Base-by-base conservation (phyloP, 2,329 filamentous ascomycete genomes). In the Ceratocystis cacaofunesta region DNA sequence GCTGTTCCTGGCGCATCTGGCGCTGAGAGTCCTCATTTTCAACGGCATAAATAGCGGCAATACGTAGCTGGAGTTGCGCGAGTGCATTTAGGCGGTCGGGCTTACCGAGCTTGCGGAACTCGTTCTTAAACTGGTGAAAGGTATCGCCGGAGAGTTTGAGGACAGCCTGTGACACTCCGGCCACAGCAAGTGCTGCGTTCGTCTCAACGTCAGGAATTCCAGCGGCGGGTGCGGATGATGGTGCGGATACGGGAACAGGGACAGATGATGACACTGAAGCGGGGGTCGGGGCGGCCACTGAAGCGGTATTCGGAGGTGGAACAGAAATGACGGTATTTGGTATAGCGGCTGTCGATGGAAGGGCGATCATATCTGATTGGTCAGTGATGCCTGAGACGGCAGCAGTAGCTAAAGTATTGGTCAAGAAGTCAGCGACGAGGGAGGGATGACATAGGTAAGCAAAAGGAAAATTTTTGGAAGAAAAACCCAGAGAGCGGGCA, bases 1-100 rank as follows among this genome's bases (percentile, higher is more conserved):
- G 74, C 3, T 73, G 72, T 7, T 76, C 75, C 61, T 74, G 73
- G 19, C 76, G 72, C 63, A 72, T 71, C 62, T 76, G 74, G 10
- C 76, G 73, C 68, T 78, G 76, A 61, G 74, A 68, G 50, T 78
- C 76, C 67, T 78, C 76, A 67, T 78, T 78, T 61, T 78, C 76
- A 1, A 78, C 72, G 10, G 76, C 76, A 63, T 77, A 78, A 12
- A 78, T 76, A 57, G 76, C 76, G 6, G 76, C 76, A 25, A 78
- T 73, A 15, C 76, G 71, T 12, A 78, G 71, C 66, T 78, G 76
- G 19, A 78, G 68, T 66, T 76, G 75, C 4, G 76, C 74, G 1
- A 78, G 70, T 8, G 72, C 72, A 19, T 73, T 73, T 2, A 78
- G 66, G 5, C 76, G 74, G 7, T 78, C 75, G 1, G 74, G 70